phyloP scores from a whole-genome alignment of 1,139 yeast genomes.

The Suhomyces coccinellae region DNA sequence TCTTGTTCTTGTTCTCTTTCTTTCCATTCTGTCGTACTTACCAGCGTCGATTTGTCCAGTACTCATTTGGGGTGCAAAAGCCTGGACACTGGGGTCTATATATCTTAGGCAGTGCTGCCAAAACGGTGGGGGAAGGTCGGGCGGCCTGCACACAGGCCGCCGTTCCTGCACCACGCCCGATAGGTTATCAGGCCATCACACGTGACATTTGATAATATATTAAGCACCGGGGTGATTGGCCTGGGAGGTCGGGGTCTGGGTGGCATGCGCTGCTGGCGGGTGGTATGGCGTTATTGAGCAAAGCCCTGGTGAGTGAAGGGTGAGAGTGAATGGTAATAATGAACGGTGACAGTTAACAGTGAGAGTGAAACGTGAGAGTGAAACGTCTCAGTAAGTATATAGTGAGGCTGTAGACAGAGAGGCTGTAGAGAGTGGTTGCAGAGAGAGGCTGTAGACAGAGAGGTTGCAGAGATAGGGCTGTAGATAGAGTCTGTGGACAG shows the following conservation, averaged over 20 bases:
- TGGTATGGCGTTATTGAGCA: background rate
- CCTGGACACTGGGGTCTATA: constrained; percentile 3
- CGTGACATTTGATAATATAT: constrained; percentile 22
- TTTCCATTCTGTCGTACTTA: constrained; percentile 7
- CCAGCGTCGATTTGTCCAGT: constrained; percentile 17
- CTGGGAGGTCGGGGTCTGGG: constrained; percentile 3
- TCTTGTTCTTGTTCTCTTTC: too few relatives aligned
- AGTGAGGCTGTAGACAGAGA: too few relatives aligned
- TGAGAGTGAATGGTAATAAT: too few relatives aligned
- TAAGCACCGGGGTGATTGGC: constrained; percentile 10
- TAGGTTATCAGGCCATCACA: constrained; percentile 19
- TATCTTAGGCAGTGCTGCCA: background rate
- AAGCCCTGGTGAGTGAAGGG: background rate
- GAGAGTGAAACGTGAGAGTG: too few relatives aligned
- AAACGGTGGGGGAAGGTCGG: too few relatives aligned
- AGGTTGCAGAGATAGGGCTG: too few relatives aligned
- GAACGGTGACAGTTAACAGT: too few relatives aligned
- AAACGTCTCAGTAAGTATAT: too few relatives aligned
- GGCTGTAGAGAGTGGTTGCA: too few relatives aligned
- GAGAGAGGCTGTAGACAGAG: too few relatives aligned
- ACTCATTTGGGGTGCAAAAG: constrained; percentile 14
- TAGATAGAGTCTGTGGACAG: too few relatives aligned
- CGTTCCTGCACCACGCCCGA: constrained; percentile 4
- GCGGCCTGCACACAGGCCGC: constrained; percentile 4
- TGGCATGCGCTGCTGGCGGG: background rate